phyloP scores from a whole-genome alignment of 1,139 yeast species.

The Wickerhamiella infanticola region DNA sequence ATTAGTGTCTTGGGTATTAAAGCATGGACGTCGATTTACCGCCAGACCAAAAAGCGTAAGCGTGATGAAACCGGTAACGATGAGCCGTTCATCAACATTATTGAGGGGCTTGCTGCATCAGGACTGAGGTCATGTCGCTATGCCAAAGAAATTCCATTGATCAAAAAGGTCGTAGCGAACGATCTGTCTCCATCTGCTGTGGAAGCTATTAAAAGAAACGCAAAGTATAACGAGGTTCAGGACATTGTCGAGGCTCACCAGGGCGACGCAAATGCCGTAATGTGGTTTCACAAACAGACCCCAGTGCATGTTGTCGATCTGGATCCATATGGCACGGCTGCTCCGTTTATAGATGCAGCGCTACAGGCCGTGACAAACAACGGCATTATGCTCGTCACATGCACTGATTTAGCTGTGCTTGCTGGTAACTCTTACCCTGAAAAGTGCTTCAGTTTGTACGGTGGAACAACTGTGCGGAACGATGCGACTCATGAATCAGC shows the following conservation, averaged over 20 bases:
- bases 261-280: slow-evolving; percentile 78
- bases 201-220: slow-evolving; percentile 57
- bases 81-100: slow-evolving; percentile 40
- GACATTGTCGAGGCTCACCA: slow-evolving; percentile 45
- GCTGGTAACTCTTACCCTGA: slow-evolving; percentile 97
- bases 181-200: slow-evolving; percentile 82
- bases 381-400: slow-evolving; percentile 76
- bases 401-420: slow-evolving; percentile 89
- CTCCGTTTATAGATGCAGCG: slow-evolving; percentile 88
- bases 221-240: slow-evolving; percentile 45
- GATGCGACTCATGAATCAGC: slow-evolving; percentile 93
- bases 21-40: slow-evolving; percentile 61
- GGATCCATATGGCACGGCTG: slow-evolving; percentile 95
- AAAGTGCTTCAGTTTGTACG: slow-evolving; percentile 85
- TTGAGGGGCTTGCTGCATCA: slow-evolving; percentile 89
- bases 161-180: slow-evolving; percentile 64
- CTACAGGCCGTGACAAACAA: slow-evolving; percentile 66
- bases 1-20: slow-evolving; percentile 69
- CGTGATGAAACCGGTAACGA: slow-evolving; percentile 6
- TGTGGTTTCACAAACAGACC: slow-evolving; percentile 37
- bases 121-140: slow-evolving; percentile 89
- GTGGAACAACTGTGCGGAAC: slow-evolving; percentile 71
- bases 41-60: slow-evolving; percentile 19
- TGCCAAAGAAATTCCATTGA: slow-evolving; percentile 73
- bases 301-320: slow-evolving; percentile 68